phyloP scores from a whole-genome alignment of 371 early-diverging fungal species.

The Circinella umbellata region DNA sequence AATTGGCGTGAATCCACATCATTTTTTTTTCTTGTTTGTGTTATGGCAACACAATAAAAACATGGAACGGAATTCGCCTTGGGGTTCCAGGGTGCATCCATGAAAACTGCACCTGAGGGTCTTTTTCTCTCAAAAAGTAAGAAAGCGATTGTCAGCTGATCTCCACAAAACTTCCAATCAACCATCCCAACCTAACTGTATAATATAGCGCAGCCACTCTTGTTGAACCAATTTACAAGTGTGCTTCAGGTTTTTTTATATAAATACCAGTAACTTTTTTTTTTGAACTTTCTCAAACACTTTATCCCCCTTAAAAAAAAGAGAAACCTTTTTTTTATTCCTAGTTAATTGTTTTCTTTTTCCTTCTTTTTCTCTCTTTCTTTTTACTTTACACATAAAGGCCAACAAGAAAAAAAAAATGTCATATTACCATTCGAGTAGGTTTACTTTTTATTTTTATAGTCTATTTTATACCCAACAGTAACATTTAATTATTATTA shows the following conservation, averaged over 20 bases:
- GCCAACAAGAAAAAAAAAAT: neutral
- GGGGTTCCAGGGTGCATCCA: no score
- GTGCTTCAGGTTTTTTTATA: no score
- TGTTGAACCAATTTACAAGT: no score
- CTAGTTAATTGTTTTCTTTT: neutral
- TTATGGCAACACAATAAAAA: neutral
- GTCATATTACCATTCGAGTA: constrained; percentile 21
- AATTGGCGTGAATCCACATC: constrained; percentile 1
- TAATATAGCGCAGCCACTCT: no score
- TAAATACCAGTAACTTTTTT: neutral
- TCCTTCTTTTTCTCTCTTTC: neutral
- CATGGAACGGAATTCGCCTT: no score
- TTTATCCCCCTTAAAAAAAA: neutral
- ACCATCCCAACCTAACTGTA: no score
- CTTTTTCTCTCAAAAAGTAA: no score
- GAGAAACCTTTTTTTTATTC: neutral
- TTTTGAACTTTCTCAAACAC: neutral
- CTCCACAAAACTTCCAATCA: no score
- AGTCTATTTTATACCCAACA: neutral
- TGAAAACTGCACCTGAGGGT: no score
- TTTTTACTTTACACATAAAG: neutral
- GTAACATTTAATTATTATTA: no score
- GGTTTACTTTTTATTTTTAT: neutral
- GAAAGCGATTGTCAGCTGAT: no score
- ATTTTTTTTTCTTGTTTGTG: neutral